Evolutionary conservation across 2,329 filamentous ascomycete genomes (phyloP).

Genomic region (Epicoccum sorghinum): DNA sequence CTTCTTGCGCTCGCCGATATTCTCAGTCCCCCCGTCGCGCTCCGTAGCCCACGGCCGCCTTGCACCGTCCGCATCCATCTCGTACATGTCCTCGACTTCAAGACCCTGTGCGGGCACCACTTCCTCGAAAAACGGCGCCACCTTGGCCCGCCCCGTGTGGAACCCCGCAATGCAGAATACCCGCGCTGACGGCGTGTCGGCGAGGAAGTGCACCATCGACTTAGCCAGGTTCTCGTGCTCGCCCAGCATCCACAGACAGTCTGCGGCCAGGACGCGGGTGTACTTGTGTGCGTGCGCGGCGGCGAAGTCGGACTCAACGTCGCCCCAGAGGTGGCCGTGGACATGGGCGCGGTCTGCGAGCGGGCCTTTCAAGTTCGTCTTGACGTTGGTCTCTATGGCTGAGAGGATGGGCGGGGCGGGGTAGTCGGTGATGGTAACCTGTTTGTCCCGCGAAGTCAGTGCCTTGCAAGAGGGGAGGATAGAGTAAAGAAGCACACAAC

Average conservation of each 20-base stretch:
- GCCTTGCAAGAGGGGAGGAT: no score
- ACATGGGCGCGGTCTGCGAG: constrained; percentile 53
- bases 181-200: constrained; percentile 52
- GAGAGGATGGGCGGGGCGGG: constrained; percentile 65
- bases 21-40: constrained; percentile 65
- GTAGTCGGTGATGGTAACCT: constrained; percentile 71
- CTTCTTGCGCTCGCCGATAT: constrained; percentile 67
- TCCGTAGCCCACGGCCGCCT: constrained; percentile 65
- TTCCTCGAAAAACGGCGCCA: constrained; percentile 69
- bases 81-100: constrained; percentile 69
- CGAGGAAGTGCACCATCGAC: constrained; percentile 69
- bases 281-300: constrained; percentile 52
- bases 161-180: constrained; percentile 74
- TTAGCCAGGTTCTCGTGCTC: constrained; percentile 70
- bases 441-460: background rate
- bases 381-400: constrained; percentile 65
- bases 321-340: constrained; percentile 70
- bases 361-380: constrained; percentile 54
- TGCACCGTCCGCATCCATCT: constrained; percentile 69
- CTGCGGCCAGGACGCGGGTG: constrained; percentile 70
- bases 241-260: constrained; percentile 77
- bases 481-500: background rate
- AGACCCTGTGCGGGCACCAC: constrained; percentile 57
- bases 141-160: constrained; percentile 70
- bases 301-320: constrained; percentile 53